Evolutionary conservation across 768 basidiomycete genomes (phyloP), one percentile per base, ranked within the genome.

Genomic region (Hericium coralloides): DNA sequence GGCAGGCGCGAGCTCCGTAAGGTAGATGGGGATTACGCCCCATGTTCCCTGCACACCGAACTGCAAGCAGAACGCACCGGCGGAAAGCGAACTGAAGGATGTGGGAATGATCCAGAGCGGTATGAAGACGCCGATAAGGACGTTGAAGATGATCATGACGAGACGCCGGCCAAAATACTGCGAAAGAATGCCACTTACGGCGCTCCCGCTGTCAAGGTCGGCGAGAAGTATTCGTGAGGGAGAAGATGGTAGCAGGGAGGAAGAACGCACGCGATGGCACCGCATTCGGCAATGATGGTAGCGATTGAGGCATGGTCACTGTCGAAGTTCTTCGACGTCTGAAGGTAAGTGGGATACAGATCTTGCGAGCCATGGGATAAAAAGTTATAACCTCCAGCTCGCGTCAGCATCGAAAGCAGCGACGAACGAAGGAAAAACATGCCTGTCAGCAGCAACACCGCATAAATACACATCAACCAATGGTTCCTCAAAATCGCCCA

Each of bases 391-490:
- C 73, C 73, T 67, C 65, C 38, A 41, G 38, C 1, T 1, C 36
- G 22, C n/a, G 2, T 45, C n/a, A 18, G n/a, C n/a, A 20, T 5
- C 20, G 7, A 17, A 1, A n/a, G 9, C 17, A n/a, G 43, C 18
- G 18, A 45, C 2, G 43, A 45, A 45, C n/a, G 39, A 41, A 17
- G 37, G 14, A 15, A 15, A 37, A 26, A 63, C 66, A 50, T 39
- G 73, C 74, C 75, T 1, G 85, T 83, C 88, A 93, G 90, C 55
- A 94, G 78, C 50, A 92, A 71, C 18, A 94, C 79, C 1, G 88
- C 87, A 64, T 94, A 95, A 52, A 94, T 82, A 66, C 88, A 92
- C 37, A 89, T 67, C 12, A 83, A 61, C 92, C 92, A 95, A 66
- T 97, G 90, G 12, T 64, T 69, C 73, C 81, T 89, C 31, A 95